Conservation (phyloP, 257 asterid genomes). For the Galeopsis tetrahit region DNA sequence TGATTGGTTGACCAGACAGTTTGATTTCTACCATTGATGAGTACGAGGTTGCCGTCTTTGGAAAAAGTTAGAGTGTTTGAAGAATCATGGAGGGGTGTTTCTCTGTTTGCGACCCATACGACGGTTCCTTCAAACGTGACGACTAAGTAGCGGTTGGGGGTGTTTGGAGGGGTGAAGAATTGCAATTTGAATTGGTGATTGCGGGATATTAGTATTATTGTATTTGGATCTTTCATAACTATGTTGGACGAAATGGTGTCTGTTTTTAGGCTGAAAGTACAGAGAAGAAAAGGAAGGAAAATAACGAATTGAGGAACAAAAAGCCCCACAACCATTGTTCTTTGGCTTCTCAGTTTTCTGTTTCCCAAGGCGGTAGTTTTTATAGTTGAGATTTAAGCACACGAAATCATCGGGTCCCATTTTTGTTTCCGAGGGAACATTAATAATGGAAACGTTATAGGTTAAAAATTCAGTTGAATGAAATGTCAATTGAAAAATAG, state of each 20-base stretch:
- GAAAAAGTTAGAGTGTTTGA: neutral
- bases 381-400: too few species aligned
- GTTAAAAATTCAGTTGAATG: too few species aligned
- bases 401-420: too few species aligned
- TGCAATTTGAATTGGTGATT: neutral
- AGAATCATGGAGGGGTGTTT: conserved; percentile 12
- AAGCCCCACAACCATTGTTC: neutral
- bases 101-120: conserved; percentile 24
- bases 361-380: too few species aligned
- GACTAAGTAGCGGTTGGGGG: conserved; percentile 8
- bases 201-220: neutral
- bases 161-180: conserved; percentile 10
- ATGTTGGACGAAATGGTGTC: neutral
- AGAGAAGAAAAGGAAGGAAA: neutral
- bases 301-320: neutral
- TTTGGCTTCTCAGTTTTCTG: too few species aligned
- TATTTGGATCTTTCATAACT: neutral
- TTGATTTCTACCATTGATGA: neutral
- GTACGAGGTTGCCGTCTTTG: conserved; percentile 6
- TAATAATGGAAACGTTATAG: too few species aligned
- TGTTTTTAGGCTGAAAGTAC: conserved; percentile 1
- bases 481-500: too few species aligned
- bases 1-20: conserved; percentile 17
- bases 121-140: neutral
- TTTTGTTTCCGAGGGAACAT: too few species aligned